These are phyloP conservation scores for Pyrus hybrid DNA, from an alignment of 331 rosid species.

Conservation along the genomic window DNA sequence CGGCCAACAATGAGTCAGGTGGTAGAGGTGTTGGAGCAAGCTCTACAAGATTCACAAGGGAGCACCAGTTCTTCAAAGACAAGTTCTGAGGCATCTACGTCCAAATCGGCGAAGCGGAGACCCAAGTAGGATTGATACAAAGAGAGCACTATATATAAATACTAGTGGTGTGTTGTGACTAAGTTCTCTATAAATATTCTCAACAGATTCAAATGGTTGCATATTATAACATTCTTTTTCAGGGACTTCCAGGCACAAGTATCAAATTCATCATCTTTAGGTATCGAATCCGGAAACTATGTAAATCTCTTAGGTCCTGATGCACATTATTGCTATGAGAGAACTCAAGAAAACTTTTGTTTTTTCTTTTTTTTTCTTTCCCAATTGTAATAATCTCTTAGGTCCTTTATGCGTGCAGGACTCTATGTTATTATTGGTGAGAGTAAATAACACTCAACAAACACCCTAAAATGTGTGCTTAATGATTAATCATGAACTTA, in stretches of 20 bases:
- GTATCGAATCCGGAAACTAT: neutral
- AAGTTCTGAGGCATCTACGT: slow-evolving; percentile 20
- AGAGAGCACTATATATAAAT: neutral
- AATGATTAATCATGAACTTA: no score
- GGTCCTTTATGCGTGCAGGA: no score
- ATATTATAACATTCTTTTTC: neutral
- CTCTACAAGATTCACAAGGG: slow-evolving; percentile 44
- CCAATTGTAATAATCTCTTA: no score
- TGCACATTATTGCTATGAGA: neutral
- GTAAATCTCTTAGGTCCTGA: neutral
- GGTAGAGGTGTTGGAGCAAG: slow-evolving; percentile 55
- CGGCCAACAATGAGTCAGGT: slow-evolving; percentile 70
- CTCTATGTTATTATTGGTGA: no score
- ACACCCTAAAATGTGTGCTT: no score
- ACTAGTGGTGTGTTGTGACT: no score
- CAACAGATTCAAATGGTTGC: no score
- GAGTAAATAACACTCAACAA: no score
- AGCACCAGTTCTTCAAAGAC: slow-evolving; percentile 12
- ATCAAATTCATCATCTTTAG: neutral
- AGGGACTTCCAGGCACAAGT: neutral
- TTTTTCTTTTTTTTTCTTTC: no score
- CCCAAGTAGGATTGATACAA: slow-evolving; percentile 19
- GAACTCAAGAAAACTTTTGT: no score
- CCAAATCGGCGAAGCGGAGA: slow-evolving; percentile 19
- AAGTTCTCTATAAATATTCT: no score